Evolutionary conservation across 345 rosid genomes (phyloP), one percentile per base, ranked within the genome.

Genomic region (Hibiscus tridactylites): DNA sequence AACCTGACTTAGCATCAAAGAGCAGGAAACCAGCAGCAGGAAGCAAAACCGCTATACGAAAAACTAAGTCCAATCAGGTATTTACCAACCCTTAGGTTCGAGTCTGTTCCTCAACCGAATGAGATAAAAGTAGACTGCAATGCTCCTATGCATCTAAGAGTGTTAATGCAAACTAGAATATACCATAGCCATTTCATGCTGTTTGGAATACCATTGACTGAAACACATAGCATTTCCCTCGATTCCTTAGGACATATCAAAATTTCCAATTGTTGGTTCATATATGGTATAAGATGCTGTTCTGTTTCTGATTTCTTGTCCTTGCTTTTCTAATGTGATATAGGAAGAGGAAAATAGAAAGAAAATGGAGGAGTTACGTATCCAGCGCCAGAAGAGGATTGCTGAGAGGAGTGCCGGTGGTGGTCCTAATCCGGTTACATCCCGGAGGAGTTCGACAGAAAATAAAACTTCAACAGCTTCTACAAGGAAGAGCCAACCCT

Each of bases 331-430:
- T 68, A 37, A 46, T 44, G 10, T 31, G n/a, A 49, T 68, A 49
- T 66, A 95, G 99, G 99, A 95, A 83, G 97, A 95, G 81, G 92
- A 89, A 76, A 89, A 77, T 15, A 85, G 83, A 75, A 95, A 79
- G 86, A 89, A 88, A 84, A 85, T 70, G 85, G 97, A 90, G 82
- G 96, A 89, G 79, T 79, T 88, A 76, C 50, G 77, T 65, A 72
- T 86, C 74, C 91, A 89, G 77, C 87, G 99, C 58, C 97, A 90
- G 85, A 90, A 86, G 86, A 90, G 99, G 81, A 95, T 95, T 57
- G 89, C 99, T 31, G 96, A 86, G 82, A 92, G 91, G 88, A 90
- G 96, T 78, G 56, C 85, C 61, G 76, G 79, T 26, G 74, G 70
- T 64, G 88, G 83, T 71, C 11, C 68, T 73, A 57, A 63, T 75